Percentiles rank a stretch among this genome's conserved stretches.
Evolutionary conservation across 768 basidiomycete genomes (phyloP).

Genomic region (Auricularia sp.): DNA sequence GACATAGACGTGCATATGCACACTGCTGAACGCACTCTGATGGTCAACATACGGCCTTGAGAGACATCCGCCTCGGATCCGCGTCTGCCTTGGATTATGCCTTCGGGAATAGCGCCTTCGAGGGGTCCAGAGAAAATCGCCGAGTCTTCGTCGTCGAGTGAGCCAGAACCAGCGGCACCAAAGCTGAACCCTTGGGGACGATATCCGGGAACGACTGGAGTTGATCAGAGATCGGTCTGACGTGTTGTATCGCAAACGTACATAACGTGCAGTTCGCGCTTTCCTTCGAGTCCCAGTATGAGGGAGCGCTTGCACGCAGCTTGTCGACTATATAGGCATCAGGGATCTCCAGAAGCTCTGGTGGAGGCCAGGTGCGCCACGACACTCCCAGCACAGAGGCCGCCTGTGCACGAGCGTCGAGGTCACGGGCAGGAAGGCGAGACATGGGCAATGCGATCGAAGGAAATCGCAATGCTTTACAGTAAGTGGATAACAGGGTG

Average conservation of each 20-base stretch:
- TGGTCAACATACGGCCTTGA: neutral
- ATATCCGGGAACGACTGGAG: neutral
- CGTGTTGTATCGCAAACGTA: neutral
- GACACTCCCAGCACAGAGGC: neutral
- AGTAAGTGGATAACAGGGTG: too few relatives aligned
- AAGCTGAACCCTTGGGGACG: neutral
- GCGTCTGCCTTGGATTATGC: neutral
- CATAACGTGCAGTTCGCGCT: neutral
- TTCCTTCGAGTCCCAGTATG: neutral
- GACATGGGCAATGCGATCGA: too few relatives aligned
- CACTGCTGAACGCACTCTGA: neutral
- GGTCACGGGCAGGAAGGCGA: neutral
- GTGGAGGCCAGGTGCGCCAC: neutral
- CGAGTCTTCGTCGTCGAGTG: neutral
- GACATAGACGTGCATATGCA: neutral
- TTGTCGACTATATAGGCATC: neutral
- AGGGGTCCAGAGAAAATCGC: neutral
- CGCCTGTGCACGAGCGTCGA: neutral
- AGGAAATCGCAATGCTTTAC: too few relatives aligned
- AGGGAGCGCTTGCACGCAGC: neutral
- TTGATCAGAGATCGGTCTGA: neutral
- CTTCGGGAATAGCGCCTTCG: neutral
- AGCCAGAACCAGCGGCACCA: neutral
- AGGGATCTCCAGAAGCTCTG: neutral
- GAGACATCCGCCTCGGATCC: neutral